phyloP scores from a whole-genome alignment of 371 early-diverging fungal species.

The Antonospora locustae region DNA sequence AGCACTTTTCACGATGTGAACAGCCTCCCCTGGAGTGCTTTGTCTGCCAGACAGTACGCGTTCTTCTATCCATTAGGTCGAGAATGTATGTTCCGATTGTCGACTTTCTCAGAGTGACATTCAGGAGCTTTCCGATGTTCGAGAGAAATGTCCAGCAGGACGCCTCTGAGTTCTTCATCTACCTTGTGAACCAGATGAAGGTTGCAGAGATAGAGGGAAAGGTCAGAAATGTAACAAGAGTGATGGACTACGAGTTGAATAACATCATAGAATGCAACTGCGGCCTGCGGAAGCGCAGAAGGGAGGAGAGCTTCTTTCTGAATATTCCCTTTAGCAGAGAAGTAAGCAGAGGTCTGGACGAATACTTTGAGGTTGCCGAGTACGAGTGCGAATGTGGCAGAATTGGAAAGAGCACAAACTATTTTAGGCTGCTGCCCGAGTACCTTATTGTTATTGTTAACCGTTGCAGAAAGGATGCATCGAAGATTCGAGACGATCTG shows the following conservation, averaged over 20 bases:
- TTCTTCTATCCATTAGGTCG: conserved; percentile 11
- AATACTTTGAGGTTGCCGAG: conserved; percentile 7
- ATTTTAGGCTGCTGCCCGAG: conserved; percentile 5
- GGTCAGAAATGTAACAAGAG: conserved; percentile 11
- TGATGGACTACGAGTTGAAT: no score
- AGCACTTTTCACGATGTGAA: conserved; percentile 36
- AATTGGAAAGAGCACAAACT: not conserved
- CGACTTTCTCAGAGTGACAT: conserved; percentile 18
- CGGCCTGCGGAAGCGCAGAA: conserved; percentile 18
- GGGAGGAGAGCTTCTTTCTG: not conserved
- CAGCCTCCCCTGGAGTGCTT: conserved; percentile 43
- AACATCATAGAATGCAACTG: conserved; percentile 14
- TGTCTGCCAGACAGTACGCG: conserved; percentile 45
- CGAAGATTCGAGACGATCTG: conserved; percentile 7
- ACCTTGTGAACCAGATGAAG: conserved; percentile 20
- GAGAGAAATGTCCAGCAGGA: conserved; percentile 43
- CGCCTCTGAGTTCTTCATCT: conserved; percentile 42
- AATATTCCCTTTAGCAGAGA: conserved; percentile 10
- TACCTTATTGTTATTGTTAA: conserved; percentile 15
- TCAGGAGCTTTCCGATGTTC: conserved; percentile 33
- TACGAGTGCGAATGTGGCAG: conserved; percentile 16
- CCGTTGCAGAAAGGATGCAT: no score
- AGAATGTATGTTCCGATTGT: conserved; percentile 12
- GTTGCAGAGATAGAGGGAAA: conserved; percentile 29
- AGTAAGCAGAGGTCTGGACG: conserved; percentile 13